Base-by-base conservation (phyloP, 345 rosid species). In the Linum trigynum region DNA sequence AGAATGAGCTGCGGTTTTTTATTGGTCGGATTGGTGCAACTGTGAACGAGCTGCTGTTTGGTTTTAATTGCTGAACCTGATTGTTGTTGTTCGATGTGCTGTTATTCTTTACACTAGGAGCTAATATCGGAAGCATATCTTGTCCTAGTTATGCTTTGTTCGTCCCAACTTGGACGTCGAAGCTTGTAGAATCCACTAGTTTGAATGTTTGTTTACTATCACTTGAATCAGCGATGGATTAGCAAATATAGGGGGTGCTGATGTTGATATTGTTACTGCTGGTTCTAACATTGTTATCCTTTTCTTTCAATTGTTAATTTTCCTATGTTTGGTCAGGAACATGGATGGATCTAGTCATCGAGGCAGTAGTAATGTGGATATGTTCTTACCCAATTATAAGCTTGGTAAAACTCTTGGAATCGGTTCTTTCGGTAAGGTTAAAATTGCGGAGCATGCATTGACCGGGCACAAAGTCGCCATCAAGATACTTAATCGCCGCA, bases 391-490 rank as follows among this genome's bases (percentile, higher is more conserved):
- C 15, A 90, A 88, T 70, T 94, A 90, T 76, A 88, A 79, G 83
- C 85, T 88, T 45, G 92, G 92, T 39, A 88, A 81, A 77, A 86
- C 86, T 65, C 90, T 90, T 42, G 99, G 99, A 62, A 86, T 90
- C 7, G 99, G 99, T 65, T 78, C 99, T 43, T 94, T 94, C 69
- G 87, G 99, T 50, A 85, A 90, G 83, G 99, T 94, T 64, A 94
- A 90, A 81, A 80, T 88, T 43, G 99, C 99, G 39, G 87, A 79
- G 77, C 99, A 94, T 73, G 79, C 77, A 43, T 79, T 82, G 72
- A 94, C 99, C n/a, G 88, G 96, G 38, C 88, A 81, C 72, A 88
- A 90, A 72, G 99, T 94, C 72, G 99, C 99, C 3, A 85, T 94
- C 73, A 94, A 94, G 86, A 88, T 94, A 64, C 92, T 94, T 73